Conservation (phyloP, 805 yeast genomes). For the Wickerhamomyces rabaulensis region DNA sequence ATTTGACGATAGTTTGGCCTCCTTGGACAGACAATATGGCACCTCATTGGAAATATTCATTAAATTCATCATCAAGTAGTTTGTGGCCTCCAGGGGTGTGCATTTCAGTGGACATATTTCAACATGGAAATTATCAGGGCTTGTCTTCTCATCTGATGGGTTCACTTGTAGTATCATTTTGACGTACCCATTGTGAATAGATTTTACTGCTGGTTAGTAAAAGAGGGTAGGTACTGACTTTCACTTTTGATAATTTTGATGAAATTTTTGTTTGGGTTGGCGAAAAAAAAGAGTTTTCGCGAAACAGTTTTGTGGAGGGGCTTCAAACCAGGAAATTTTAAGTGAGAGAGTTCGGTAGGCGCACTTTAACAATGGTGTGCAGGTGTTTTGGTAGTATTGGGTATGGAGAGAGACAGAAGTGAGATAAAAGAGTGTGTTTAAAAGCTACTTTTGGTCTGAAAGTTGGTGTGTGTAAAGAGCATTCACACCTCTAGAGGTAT, state of each 20-base stretch:
- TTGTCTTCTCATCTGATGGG: not conserved
- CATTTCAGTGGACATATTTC: not conserved
- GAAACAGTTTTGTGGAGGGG: not conserved
- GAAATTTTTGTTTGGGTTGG: not conserved
- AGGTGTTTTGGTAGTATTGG: not conserved
- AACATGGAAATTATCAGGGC: not conserved
- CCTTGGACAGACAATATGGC: not conserved
- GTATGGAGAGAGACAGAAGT: no score
- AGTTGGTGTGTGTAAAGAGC: no score
- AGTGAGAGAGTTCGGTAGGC: not conserved
- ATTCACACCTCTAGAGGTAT: no score
- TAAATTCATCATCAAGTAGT: not conserved
- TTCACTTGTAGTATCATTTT: not conserved
- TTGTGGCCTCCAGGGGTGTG: not conserved
- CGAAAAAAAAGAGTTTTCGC: not conserved
- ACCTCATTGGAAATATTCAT: not conserved
- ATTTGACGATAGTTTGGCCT: not conserved
- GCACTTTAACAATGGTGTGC: not conserved
- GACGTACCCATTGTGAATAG: conserved; percentile 5
- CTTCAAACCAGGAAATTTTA: not conserved
- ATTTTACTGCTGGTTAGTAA: not conserved
- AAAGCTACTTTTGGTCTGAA: no score
- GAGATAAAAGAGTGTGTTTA: no score
- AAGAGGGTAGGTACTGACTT: not conserved
- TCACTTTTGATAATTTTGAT: not conserved